phyloP scores from a whole-genome alignment of 225 moss, liverwort and hornwort species.

The Marchantia polymorpha region DNA sequence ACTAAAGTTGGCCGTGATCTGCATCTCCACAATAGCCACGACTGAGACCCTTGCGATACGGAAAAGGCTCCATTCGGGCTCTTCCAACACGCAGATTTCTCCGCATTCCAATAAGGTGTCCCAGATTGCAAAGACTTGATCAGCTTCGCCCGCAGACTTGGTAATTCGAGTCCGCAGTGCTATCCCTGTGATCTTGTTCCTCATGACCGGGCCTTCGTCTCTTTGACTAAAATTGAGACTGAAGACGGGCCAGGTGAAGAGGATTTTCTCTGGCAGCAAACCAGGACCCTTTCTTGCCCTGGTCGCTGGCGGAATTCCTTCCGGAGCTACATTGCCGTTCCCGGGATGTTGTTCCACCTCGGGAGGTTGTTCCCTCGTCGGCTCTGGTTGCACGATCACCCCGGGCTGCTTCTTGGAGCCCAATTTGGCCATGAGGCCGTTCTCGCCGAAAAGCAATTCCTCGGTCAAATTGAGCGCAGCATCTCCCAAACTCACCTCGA shows the following conservation, averaged over 20 bases:
- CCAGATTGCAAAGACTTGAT: constrained; percentile 49
- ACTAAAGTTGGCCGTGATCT: constrained; percentile 42
- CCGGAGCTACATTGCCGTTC: constrained; percentile 24
- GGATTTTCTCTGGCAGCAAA: constrained; percentile 51
- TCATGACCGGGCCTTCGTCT: constrained; percentile 57
- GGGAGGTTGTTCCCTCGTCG: neutral
- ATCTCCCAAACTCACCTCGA: constrained; percentile 72
- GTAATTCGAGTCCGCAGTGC: constrained; percentile 54
- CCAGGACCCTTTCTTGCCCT: constrained; percentile 13
- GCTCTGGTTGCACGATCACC: neutral
- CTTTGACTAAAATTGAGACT: constrained; percentile 67
- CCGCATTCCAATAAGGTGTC: constrained; percentile 67
- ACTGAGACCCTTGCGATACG: constrained; percentile 77
- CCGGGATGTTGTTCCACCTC: constrained; percentile 24
- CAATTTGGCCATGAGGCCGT: constrained; percentile 55
- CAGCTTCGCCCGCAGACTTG: constrained; percentile 51
- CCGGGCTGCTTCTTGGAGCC: constrained; percentile 38
- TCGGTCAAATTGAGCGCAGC: constrained; percentile 70
- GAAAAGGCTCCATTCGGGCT: constrained; percentile 64
- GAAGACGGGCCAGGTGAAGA: constrained; percentile 59
- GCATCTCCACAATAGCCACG: constrained; percentile 61
- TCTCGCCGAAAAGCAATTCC: constrained; percentile 70
- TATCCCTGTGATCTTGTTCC: constrained; percentile 66
- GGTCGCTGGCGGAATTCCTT: constrained; percentile 14
- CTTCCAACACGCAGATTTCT: constrained; percentile 66